A percentile compares a stretch with the other conserved stretches of the same genome.
These are phyloP conservation scores for Coelastrella sp. DNA, from an alignment of 139 green algal species.

Conservation along the genomic window DNA sequence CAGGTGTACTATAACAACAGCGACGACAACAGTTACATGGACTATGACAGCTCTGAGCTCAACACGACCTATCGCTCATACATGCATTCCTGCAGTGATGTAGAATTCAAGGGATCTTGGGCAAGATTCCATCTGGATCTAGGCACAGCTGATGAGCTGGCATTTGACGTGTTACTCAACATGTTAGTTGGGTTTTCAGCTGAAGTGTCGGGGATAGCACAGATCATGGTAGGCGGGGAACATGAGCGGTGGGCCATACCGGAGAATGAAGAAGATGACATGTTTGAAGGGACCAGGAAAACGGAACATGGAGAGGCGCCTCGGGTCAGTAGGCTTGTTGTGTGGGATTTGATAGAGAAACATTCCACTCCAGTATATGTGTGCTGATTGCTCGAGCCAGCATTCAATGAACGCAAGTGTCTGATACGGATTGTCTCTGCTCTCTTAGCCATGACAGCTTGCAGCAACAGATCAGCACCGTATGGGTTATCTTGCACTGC, in stretches of 20 bases:
- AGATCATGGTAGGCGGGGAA: constrained; percentile 9
- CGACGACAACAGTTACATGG: constrained; percentile 69
- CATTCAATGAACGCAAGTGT: too few relatives aligned
- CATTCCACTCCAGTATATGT: too few relatives aligned
- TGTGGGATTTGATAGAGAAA: neutral
- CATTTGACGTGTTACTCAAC: constrained; percentile 92
- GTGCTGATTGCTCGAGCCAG: too few relatives aligned
- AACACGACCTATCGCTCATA: neutral
- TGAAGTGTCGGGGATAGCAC: constrained; percentile 75
- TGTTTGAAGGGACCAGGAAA: neutral
- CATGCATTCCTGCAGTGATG: constrained; percentile 30
- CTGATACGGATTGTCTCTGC: too few relatives aligned
- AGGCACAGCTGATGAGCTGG: constrained; percentile 90
- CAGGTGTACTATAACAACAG: constrained; percentile 62
- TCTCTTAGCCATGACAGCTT: too few relatives aligned
- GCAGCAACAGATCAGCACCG: too few relatives aligned
- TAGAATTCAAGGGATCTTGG: constrained; percentile 50
- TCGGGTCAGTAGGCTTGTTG: neutral
- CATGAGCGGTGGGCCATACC: constrained; percentile 19
- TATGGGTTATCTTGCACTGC: too few relatives aligned
- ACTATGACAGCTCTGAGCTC: constrained; percentile 75
- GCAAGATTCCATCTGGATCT: constrained; percentile 77
- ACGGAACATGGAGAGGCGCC: neutral
- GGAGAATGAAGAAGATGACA: neutral
- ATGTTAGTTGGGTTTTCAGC: constrained; percentile 78